Conservation (phyloP, 2,329 filamentous ascomycete genomes). For the Knoxdaviesia capensis region DNA sequence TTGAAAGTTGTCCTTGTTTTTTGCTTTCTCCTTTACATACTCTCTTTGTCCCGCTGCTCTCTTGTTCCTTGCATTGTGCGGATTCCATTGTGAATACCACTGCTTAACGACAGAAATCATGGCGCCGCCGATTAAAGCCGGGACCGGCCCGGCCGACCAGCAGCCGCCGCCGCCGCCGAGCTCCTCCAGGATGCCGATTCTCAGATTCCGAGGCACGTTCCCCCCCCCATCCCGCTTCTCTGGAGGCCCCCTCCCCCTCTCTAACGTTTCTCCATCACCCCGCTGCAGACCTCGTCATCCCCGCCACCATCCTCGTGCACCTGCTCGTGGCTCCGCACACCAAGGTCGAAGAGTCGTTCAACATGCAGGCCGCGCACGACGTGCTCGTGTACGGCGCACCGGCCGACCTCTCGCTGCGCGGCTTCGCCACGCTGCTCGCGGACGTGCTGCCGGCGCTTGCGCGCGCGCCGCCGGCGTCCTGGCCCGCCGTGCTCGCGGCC, state of each 20-base stretch:
- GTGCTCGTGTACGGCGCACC: conserved; percentile 67
- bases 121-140: too few relatives aligned
- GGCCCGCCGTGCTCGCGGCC: conserved; percentile 22
- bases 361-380: conserved; percentile 85
- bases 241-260: neutral
- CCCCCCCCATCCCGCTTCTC: conserved; percentile 10
- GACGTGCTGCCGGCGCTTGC: conserved; percentile 30
- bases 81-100: too few relatives aligned
- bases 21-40: neutral
- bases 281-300: conserved; percentile 27
- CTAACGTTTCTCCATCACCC: conserved; percentile 17
- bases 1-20: neutral
- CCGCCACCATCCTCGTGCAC: conserved; percentile 44
- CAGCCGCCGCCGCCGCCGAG: too few relatives aligned
- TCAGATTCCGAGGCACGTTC: neutral
- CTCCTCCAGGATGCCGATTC: neutral
- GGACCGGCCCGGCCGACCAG: too few relatives aligned
- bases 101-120: too few relatives aligned
- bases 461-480: conserved; percentile 16
- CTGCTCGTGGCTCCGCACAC: conserved; percentile 66
- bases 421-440: conserved; percentile 5
- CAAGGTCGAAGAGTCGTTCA: conserved; percentile 98
- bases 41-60: too few relatives aligned
- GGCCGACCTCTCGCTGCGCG: conserved; percentile 8
- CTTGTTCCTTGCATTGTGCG: too few relatives aligned